Evolutionary conservation across 2,329 filamentous ascomycete species (phyloP).

Genomic region (Paracamarosporium sp.): DNA sequence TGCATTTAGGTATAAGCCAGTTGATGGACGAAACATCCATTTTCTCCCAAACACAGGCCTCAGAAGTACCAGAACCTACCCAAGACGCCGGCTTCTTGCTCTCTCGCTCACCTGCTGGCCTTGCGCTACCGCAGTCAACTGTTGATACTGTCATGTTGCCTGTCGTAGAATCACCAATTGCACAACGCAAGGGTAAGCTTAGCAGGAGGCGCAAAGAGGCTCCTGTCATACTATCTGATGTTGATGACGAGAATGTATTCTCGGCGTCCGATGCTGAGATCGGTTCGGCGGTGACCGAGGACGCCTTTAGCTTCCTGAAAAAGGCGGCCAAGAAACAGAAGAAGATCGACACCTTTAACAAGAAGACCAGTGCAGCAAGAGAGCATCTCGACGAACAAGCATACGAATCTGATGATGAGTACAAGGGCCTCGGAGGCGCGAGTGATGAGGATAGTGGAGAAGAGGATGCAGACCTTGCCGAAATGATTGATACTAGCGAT

Average conservation of each 20-base stretch:
- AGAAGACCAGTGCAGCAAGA: slow-evolving; percentile 85
- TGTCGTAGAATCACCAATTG: slow-evolving; percentile 69
- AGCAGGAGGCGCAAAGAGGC: slow-evolving; percentile 52
- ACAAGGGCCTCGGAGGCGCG: slow-evolving; percentile 87
- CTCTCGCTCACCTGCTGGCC: slow-evolving; percentile 71
- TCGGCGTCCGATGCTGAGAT: slow-evolving; percentile 30
- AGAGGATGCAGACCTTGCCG: slow-evolving; percentile 75
- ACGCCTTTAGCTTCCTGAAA: slow-evolving; percentile 74
- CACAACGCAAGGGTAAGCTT: slow-evolving; percentile 66
- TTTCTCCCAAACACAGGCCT: slow-evolving; percentile 65
- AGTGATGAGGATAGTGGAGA: slow-evolving; percentile 85
- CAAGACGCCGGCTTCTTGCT: slow-evolving; percentile 81
- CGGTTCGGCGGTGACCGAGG: slow-evolving; percentile 45
- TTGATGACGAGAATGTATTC: slow-evolving; percentile 49
- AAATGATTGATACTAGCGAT: slow-evolving; percentile 86
- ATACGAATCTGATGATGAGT: slow-evolving; percentile 97
- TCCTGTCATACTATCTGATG: slow-evolving; percentile 52
- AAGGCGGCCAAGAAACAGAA: slow-evolving; percentile 66
- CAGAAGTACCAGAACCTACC: slow-evolving; percentile 75
- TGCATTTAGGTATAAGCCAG: slow-evolving; percentile 45
- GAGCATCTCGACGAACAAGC: slow-evolving; percentile 89
- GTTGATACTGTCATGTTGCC: slow-evolving; percentile 70
- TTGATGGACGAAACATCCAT: slow-evolving; percentile 37
- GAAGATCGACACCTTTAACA: slow-evolving; percentile 68
- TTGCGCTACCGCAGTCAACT: slow-evolving; percentile 69